phyloP scores from a whole-genome alignment of 208 protist genomes.

The Acanthamoeba lenticulata region DNA sequence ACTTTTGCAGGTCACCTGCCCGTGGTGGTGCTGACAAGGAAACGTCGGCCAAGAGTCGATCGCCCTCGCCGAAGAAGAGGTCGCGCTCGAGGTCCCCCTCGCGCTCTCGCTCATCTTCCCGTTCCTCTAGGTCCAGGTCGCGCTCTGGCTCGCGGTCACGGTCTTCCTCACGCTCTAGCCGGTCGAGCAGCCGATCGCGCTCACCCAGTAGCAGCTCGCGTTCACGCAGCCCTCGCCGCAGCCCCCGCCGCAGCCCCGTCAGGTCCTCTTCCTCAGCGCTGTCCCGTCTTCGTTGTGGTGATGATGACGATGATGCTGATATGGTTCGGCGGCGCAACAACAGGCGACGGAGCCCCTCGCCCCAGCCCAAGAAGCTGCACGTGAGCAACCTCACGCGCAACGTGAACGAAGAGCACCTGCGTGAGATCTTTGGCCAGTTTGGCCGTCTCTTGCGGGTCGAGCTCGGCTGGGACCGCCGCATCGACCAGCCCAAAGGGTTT shows the following conservation, averaged over 20 bases:
- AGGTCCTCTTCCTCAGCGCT: not conserved
- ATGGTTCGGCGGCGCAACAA: not conserved
- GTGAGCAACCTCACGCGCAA: constrained; percentile 48
- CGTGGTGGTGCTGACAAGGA: not conserved
- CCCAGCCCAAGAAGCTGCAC: constrained; percentile 12
- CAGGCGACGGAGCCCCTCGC: constrained; percentile 22
- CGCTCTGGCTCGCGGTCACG: not conserved
- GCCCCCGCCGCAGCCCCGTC: constrained; percentile 8
- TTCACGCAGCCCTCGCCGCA: not conserved
- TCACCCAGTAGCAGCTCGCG: constrained; percentile 1
- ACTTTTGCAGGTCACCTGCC: not conserved
- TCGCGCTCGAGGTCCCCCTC: not conserved
- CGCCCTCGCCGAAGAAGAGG: not conserved
- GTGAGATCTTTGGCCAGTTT: not conserved
- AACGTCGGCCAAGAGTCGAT: not conserved
- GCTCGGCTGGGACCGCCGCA: not conserved
- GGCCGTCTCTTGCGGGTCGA: not conserved
- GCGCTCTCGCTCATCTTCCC: not conserved
- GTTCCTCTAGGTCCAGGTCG: not conserved
- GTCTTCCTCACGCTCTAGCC: not conserved
- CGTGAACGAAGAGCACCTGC: constrained; percentile 30
- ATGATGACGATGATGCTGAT: too few relatives aligned
- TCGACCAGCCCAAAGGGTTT: constrained; percentile 16
- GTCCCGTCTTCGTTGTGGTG: too few relatives aligned
- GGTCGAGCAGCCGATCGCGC: not conserved